Evolutionary conservation across 2,329 filamentous ascomycete genomes (phyloP).

Genomic region (Aspergillus terreus): DNA sequence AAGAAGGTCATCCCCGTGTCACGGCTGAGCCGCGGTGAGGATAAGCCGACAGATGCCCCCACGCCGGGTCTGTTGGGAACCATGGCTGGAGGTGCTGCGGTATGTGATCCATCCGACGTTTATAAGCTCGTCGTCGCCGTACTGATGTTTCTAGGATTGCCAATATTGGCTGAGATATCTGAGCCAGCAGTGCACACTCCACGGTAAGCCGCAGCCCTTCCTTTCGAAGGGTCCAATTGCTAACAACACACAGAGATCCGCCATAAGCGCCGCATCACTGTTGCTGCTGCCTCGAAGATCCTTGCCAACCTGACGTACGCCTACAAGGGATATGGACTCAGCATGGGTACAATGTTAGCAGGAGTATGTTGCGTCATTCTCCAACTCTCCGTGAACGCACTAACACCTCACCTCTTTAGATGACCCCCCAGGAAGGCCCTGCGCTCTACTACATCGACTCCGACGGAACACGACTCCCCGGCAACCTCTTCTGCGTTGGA

Average conservation of each 20-base stretch:
- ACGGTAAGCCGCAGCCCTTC: slow-evolving; percentile 50
- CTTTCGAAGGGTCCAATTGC: not conserved
- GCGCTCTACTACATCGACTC: slow-evolving; percentile 99
- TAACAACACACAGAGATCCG: slow-evolving; percentile 62
- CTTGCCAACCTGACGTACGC: slow-evolving; percentile 96
- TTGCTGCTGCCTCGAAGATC: slow-evolving; percentile 96
- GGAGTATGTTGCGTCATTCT: slow-evolving; percentile 61
- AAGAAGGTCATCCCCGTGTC: slow-evolving; percentile 85
- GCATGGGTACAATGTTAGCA: slow-evolving; percentile 99
- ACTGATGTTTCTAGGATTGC: slow-evolving; percentile 63
- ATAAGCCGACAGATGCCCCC: slow-evolving; percentile 31
- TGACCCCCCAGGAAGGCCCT: slow-evolving; percentile 77
- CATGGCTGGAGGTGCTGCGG: slow-evolving; percentile 95
- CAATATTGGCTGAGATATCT: slow-evolving; percentile 99
- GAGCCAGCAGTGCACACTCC: slow-evolving; percentile 97
- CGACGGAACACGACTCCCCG: slow-evolving; percentile 86
- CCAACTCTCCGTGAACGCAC: not conserved
- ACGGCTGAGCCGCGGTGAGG: slow-evolving; percentile 37
- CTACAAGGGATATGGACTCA: slow-evolving; percentile 98
- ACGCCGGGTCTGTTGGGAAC: slow-evolving; percentile 71
- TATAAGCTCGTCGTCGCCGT: not conserved
- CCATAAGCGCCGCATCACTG: slow-evolving; percentile 97
- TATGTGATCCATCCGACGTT: slow-evolving; percentile 30
- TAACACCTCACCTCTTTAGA: slow-evolving; percentile 15
- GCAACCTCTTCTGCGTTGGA: slow-evolving; percentile 97